Evolutionary conservation across 768 basidiomycete genomes (phyloP), one percentile per base, ranked within the genome.

Genomic region (Leccinum variicolor): DNA sequence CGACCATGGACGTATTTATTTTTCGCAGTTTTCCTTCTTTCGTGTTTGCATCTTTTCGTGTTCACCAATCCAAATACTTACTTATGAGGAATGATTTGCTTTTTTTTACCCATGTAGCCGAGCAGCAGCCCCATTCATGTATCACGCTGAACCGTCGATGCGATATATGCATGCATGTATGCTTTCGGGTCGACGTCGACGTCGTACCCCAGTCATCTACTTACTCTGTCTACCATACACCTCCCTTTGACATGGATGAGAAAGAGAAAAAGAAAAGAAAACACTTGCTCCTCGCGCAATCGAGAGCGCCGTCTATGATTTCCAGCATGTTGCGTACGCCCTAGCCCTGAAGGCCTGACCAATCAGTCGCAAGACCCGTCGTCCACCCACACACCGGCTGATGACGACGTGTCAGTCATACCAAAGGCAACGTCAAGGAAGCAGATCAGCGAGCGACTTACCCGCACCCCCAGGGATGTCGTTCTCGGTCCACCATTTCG

Each of bases 401-500:
- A 15, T 53, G 36, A 45, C 5, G 21, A 6, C 29, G 25, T 8
- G 54, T 58, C 41, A 53, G 49, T 17, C 23, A 13, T 8, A 13
- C 23, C 8, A 15, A 23, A 23, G 23, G 15, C 23, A n/a, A 36
- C 3, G 14, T 21, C 17, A 23, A 14, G 13, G 7, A 46, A 3
- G 10, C 5, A n/a, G 7, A 17, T 43, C 9, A 14, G 4, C 31
- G 31, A 33, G 25, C 2, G 23, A 39, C 66, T n/a, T 60, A 61
- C 65, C 63, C 49, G 47, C 17, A 58, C 70, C 71, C 17, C 69
- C 69, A 6, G 72, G 75, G 3, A 59, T 19, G 67, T 81, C 76
- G 33, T 69, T 72, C 62, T 78, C 65, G 17, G 73, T 75, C 82
- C 83, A 83, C 76, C 77, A 81, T 52, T 77, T 76, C 11, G 81